Conservation (phyloP, 345 rosid species). For the Corchorus capsularis region DNA sequence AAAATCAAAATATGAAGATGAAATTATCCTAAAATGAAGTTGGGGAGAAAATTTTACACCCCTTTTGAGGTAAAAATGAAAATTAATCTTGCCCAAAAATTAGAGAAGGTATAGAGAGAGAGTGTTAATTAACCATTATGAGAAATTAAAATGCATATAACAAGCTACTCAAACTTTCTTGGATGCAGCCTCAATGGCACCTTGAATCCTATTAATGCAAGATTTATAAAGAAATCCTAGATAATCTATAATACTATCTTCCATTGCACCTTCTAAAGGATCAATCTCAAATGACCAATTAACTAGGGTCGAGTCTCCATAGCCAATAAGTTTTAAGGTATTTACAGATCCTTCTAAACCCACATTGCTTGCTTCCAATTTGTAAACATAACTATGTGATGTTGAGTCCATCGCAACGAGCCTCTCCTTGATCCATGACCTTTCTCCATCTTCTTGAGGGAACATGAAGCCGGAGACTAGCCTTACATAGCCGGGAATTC, state of each 20-base stretch:
- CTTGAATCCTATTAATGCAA: slow-evolving; percentile 45
- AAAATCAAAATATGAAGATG: too few relatives aligned
- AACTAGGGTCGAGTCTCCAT: slow-evolving; percentile 41
- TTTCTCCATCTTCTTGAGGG: slow-evolving; percentile 51
- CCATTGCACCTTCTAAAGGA: slow-evolving; percentile 42
- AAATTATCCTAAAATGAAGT: too few relatives aligned
- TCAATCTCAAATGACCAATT: slow-evolving; percentile 49
- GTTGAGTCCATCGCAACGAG: slow-evolving; percentile 45
- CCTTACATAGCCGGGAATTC: slow-evolving; percentile 46
- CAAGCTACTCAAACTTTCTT: background rate
- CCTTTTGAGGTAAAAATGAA: too few relatives aligned
- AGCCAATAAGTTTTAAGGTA: slow-evolving; percentile 41
- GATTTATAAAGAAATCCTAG: slow-evolving; percentile 58
- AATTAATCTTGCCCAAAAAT: background rate
- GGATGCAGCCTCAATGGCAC: slow-evolving; percentile 37
- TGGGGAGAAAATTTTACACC: too few relatives aligned
- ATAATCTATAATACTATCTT: slow-evolving; percentile 45
- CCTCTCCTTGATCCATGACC: slow-evolving; percentile 66
- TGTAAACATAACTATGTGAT: slow-evolving; percentile 39
- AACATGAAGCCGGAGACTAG: slow-evolving; percentile 62
- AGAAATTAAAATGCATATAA: too few relatives aligned
- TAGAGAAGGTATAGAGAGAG: background rate
- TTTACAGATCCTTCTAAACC: slow-evolving; percentile 56
- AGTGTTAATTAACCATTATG: too few relatives aligned
- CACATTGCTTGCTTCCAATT: slow-evolving; percentile 55